phyloP scores from a whole-genome alignment of 352 stramenopile species.

The Aphanomyces cochlioides region DNA sequence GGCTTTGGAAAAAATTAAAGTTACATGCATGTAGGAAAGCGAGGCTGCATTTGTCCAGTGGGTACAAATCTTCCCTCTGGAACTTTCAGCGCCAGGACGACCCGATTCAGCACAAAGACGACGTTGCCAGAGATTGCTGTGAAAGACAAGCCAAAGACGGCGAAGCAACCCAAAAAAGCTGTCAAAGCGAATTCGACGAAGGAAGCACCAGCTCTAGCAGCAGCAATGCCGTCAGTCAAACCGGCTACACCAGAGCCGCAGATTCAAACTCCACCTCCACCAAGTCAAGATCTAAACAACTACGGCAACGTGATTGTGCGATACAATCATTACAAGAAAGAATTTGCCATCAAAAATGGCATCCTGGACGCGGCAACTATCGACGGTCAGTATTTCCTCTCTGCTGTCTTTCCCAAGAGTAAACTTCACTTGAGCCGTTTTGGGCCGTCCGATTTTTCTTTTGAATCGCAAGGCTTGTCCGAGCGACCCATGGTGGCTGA shows the following conservation, averaged over 20 bases:
- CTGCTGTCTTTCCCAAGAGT: not conserved
- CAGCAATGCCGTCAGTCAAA: not conserved
- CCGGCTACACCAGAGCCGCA: not conserved
- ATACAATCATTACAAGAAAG: slow-evolving; percentile 26
- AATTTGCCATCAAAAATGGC: slow-evolving; percentile 6
- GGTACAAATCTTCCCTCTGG: slow-evolving; percentile 1
- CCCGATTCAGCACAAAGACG: not conserved
- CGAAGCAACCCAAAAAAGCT: not conserved
- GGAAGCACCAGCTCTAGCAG: not conserved
- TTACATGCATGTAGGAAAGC: slow-evolving; percentile 6
- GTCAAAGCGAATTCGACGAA: not conserved
- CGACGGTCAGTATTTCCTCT: slow-evolving; percentile 20
- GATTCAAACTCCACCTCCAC: no score
- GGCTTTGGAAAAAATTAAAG: not conserved
- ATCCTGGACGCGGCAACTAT: not conserved
- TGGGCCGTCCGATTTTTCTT: slow-evolving; percentile 12
- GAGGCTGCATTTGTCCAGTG: slow-evolving; percentile 18
- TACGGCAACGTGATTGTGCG: slow-evolving; percentile 9
- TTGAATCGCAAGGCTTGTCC: not conserved
- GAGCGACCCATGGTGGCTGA: slow-evolving; percentile 13
- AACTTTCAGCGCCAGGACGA: not conserved
- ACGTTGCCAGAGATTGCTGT: not conserved
- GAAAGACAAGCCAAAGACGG: not conserved
- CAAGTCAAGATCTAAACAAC: not conserved
- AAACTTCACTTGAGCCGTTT: slow-evolving; percentile 12